Evolutionary conservation across 2,329 filamentous ascomycete species (phyloP).

Genomic region (Bisporella sp.): DNA sequence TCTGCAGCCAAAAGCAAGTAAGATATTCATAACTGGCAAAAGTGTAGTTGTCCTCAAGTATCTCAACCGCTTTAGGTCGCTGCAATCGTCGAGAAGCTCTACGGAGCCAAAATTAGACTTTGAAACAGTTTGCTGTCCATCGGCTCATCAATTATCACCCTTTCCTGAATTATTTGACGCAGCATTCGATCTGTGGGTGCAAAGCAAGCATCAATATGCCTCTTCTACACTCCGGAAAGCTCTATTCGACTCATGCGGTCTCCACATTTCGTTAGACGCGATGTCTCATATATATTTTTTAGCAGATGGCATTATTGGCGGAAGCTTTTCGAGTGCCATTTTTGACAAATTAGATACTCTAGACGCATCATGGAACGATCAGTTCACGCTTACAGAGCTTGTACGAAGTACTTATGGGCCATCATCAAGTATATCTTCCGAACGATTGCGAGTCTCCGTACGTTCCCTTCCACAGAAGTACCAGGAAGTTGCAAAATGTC

Average conservation of each 20-base stretch:
- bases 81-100: slow-evolving; percentile 25
- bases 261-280: slow-evolving; percentile 57
- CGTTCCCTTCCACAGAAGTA: slow-evolving; percentile 32
- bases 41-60: slow-evolving; percentile 78
- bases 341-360: slow-evolving; percentile 68
- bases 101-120: slow-evolving; percentile 47
- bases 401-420: slow-evolving; percentile 63
- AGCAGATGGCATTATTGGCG: slow-evolving; percentile 62
- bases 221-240: slow-evolving; percentile 57
- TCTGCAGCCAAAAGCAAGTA: slow-evolving; percentile 58
- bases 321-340: slow-evolving; percentile 58
- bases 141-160: slow-evolving; percentile 45
- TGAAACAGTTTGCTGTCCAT: slow-evolving; percentile 44
- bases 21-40: slow-evolving; percentile 83
- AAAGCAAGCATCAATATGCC: slow-evolving; percentile 64
- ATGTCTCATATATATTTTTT: slow-evolving; percentile 72
- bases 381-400: slow-evolving; percentile 72
- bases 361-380: slow-evolving; percentile 65
- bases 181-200: slow-evolving; percentile 70
- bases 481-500: slow-evolving; percentile 38
- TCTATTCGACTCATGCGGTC: slow-evolving; percentile 61
- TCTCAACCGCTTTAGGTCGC: slow-evolving; percentile 47
- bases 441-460: slow-evolving; percentile 55
- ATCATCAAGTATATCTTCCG: slow-evolving; percentile 45
- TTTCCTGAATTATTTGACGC: slow-evolving; percentile 69